A percentile compares a stretch with the other conserved stretches of the same genome.
These are phyloP conservation scores for Aspergillus sp. DNA, from an alignment of 2,329 filamentous ascomycete species.

Conservation along the genomic window DNA sequence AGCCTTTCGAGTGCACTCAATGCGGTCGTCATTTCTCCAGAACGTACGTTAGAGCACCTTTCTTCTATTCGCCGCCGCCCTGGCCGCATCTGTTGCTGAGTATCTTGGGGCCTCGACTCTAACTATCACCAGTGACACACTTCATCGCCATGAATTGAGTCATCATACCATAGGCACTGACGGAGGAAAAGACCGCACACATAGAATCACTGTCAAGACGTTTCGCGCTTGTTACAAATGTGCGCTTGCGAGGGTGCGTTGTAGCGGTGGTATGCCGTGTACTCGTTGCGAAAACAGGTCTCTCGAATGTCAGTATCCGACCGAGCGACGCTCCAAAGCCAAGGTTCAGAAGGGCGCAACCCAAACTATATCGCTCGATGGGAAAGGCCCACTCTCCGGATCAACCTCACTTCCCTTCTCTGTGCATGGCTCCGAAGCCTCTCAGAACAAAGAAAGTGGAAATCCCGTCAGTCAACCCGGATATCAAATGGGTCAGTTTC, in stretches of 20 bases:
- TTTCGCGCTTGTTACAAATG: conserved; percentile 43
- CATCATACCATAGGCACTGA: conserved; percentile 37
- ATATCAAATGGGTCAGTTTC: conserved; percentile 23
- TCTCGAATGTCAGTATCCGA: conserved; percentile 41
- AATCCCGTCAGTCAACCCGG: conserved; percentile 6
- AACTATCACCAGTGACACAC: conserved; percentile 32
- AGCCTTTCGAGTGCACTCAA: conserved; percentile 39
- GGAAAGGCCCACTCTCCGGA: conserved; percentile 9
- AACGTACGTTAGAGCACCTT: conserved; percentile 31
- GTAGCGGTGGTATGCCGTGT: conserved; percentile 39
- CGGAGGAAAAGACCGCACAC: conserved; percentile 34
- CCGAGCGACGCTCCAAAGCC: conserved; percentile 37
- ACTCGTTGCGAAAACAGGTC: conserved; percentile 37
- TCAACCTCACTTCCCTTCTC: conserved; percentile 9
- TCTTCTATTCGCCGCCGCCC: neutral
- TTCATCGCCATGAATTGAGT: conserved; percentile 41
- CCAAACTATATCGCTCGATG: conserved; percentile 9
- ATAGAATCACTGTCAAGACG: conserved; percentile 43
- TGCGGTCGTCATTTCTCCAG: conserved; percentile 45
- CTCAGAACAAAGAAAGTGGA: neutral
- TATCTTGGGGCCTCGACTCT: neutral
- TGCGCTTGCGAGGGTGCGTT: conserved; percentile 40
- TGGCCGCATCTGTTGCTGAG: neutral
- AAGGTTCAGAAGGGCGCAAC: conserved; percentile 21
- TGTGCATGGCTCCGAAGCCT: neutral